Evolutionary conservation across 2,329 filamentous ascomycete genomes (phyloP).

Genomic region (Periglandula ipomoeae): DNA sequence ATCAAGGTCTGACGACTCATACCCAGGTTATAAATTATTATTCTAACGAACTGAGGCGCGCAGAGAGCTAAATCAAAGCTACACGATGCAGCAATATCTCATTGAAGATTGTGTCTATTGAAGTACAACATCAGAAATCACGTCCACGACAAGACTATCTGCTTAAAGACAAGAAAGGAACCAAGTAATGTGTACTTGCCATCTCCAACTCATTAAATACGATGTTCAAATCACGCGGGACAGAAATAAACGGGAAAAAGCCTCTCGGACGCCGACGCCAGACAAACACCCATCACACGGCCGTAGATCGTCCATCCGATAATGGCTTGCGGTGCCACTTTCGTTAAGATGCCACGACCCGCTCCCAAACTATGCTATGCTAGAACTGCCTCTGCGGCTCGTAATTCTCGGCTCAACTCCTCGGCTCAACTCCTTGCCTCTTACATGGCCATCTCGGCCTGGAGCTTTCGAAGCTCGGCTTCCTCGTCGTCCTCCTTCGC

Average conservation of each 20-base stretch:
- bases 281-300: slow-evolving; percentile 18
- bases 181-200: background rate
- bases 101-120: slow-evolving; percentile 2
- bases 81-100: too few relatives aligned
- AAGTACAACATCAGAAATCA: background rate
- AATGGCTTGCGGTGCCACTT: background rate
- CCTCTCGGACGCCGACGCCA: slow-evolving; percentile 24
- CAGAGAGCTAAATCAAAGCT: too few relatives aligned
- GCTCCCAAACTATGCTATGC: slow-evolving; percentile 9
- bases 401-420: background rate
- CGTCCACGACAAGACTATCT: background rate
- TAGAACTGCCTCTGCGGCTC: background rate
- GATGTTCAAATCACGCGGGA: background rate
- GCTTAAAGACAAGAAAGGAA: background rate
- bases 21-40: too few relatives aligned
- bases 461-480: slow-evolving; percentile 83
- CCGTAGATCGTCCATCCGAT: slow-evolving; percentile 4
- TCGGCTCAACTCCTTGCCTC: background rate
- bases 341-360: background rate
- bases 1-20: too few relatives aligned
- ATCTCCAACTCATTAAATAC: slow-evolving; percentile 1
- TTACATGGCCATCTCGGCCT: slow-evolving; percentile 96
- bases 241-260: background rate
- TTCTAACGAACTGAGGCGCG: too few relatives aligned
- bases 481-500: slow-evolving; percentile 88